Base-by-base conservation (phyloP, 352 stramenopile genomes). In the Globisporangium spinosum region DNA sequence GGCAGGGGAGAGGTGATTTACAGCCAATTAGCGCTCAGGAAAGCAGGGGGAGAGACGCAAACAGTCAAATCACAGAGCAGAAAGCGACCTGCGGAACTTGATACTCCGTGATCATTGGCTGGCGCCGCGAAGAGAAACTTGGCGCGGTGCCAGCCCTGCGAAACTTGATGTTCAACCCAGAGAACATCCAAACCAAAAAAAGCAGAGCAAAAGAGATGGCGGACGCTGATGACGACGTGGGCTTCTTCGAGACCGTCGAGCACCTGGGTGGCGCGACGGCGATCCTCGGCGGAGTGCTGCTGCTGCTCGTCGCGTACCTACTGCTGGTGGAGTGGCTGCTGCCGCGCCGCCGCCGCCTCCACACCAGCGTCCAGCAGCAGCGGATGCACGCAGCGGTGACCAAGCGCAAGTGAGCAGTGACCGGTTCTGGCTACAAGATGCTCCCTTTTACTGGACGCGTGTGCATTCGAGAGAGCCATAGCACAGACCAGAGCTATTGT, bases 311-410 rank as follows among this genome's bases (percentile, higher is more conserved):
- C 13, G 70, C 61, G 60, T 88, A 88, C 58, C 27, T 85, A 22
- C 59, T 69, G 23, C 76, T 88, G 34, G 76, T 83, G 32, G 76
- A 85, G 57, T 84, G 77, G 70, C 61, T 80, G 9, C 63, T 86
- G 22, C 80, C 77, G 47, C 72, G 76, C 27, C 76, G 78, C 27
- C 76, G 78, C 49, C 67, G 61, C 6, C 15, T 47, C 10, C 54
- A 62, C 17, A 34, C 9, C 17, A 32, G 3, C 15, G 27, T 20
- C 45, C 12, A 38, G 13, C 58, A 56, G 23, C 35, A 62, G 58
- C 65, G 23, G 1, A 12, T n/a, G 45, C 57, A 45, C 27, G n/a
- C 49, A 4, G 49, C 12, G 15, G 54, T 29, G 27, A 51, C 29
- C 43, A 68, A 72, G 61, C 60, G 45, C 43, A 29, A 62, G 32